Base-by-base conservation (phyloP, 805 yeast species). In the Yarrowia deformans region DNA sequence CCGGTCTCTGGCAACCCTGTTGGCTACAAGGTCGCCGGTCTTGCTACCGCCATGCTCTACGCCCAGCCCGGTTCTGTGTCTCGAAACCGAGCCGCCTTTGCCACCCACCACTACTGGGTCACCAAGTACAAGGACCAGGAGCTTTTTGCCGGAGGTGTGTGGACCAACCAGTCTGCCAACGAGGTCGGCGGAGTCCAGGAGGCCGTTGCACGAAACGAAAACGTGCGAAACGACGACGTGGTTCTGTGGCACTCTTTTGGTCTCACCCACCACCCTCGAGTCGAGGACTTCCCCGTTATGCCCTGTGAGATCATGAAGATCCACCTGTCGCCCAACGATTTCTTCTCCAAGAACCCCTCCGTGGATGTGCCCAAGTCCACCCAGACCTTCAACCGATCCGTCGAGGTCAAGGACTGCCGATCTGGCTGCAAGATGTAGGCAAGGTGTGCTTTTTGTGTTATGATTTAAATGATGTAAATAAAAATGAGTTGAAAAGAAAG, bases 251-350 rank as follows among this genome's bases (percentile, higher is more conserved):
- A 90, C 72, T 90, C 95, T 54, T 77, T 90, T 77, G 93, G 91
- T 32, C 84, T 90, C 81, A 90, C 94, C 3, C 96, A 90, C 77
- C 85, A 90, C 74, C 95, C 95, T 74, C 84, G 91, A 75, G 87
- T 88, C 46, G 96, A 90, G 80, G 94, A 90, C 78, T 90, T 90
- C 89, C 96, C 96, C 64, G 93, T 90, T 67, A 90, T 90, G 96
- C 93, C 95, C 40, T 90, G 88, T 69, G 96, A 90, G 80, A 87
- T 87, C 72, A 87, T 89, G 81, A 86, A 84, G 74, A 87, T 90
- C 73, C 83, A 85, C 70, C 83, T 90, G 69, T 82, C 84, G 55
- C 96, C 96, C 68, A 82, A 85, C 74, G 90, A 90, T 69, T 90
- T 90, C 85, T 90, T 90, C 77, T 87, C 87, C 74, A 85, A 81